Percentiles rank a stretch among this genome's conserved stretches.
Evolutionary conservation across 805 yeast genomes (phyloP).

Genomic region (Kluyveromyces dobzhanskii): DNA sequence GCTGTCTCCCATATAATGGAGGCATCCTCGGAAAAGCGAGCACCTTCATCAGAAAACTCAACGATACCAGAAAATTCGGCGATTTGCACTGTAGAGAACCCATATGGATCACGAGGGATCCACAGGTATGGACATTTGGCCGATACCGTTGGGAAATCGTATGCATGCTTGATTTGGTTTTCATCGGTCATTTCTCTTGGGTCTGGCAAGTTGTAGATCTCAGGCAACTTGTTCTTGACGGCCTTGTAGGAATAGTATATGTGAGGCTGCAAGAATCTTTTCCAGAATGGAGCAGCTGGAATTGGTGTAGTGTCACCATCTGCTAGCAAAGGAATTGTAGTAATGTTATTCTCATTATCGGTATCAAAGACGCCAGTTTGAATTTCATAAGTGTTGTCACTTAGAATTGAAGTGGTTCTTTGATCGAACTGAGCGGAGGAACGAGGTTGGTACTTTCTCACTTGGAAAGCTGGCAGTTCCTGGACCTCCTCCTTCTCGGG

Average conservation of each 20-base stretch:
- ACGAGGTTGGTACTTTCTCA: conserved; percentile 21
- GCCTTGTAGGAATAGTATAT: conserved; percentile 42
- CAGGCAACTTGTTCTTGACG: conserved; percentile 47
- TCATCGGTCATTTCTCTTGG: conserved; percentile 33
- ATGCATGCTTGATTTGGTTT: conserved; percentile 48
- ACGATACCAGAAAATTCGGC: conserved; percentile 47
- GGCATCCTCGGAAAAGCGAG: conserved; percentile 47
- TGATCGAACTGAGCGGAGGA: conserved; percentile 7
- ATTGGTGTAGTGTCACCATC: conserved; percentile 40
- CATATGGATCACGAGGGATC: conserved; percentile 88
- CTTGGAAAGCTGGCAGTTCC: conserved; percentile 25
- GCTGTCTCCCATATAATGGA: conserved; percentile 39
- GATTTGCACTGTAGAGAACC: conserved; percentile 58
- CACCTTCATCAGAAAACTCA: conserved; percentile 58
- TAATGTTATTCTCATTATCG: conserved; percentile 18
- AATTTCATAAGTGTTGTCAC: conserved; percentile 21
- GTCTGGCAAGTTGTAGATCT: conserved; percentile 42
- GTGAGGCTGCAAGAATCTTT: conserved; percentile 49
- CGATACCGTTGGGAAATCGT: conserved; percentile 65
- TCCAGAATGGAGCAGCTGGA: conserved; percentile 34
- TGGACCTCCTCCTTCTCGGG: conserved; percentile 14
- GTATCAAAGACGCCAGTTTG: conserved; percentile 4
- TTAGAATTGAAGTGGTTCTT: conserved; percentile 10
- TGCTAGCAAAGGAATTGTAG: conserved; percentile 54
- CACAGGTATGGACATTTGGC: conserved; percentile 71